These are phyloP conservation scores for Bipolaris gigantea DNA, from an alignment of 2,329 filamentous ascomycete species.

Conservation along the genomic window DNA sequence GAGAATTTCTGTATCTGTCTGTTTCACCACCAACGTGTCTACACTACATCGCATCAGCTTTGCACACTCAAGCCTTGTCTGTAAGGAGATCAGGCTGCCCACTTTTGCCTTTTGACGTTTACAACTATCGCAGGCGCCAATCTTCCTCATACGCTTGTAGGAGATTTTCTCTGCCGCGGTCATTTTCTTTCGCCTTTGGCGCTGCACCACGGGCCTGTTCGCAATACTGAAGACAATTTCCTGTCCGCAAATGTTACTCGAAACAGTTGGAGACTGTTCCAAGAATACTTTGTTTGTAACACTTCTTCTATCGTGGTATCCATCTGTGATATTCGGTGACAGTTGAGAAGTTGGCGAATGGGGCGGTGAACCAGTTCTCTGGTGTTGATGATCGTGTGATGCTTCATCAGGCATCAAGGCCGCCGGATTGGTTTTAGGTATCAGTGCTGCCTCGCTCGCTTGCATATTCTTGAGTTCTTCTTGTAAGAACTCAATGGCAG, in stretches of 20 bases:
- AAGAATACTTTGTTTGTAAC: background rate
- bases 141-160: constrained; percentile 31
- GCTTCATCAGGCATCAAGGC: background rate
- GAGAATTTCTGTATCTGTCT: background rate
- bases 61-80: background rate
- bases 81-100: background rate
- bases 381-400: background rate
- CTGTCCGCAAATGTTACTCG: constrained; percentile 10
- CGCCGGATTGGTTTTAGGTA: background rate
- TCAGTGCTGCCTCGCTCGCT: background rate
- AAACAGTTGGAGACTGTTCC: constrained; percentile 5
- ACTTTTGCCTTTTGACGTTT: constrained; percentile 34
- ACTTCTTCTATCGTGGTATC: background rate
- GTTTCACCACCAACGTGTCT: background rate
- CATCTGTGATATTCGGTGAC: background rate
- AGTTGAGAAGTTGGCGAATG: background rate
- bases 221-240: constrained; percentile 31
- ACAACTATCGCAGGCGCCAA: constrained; percentile 34
- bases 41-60: constrained; percentile 1
- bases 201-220: constrained; percentile 23
- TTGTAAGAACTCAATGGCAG: constrained; percentile 32
- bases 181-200: constrained; percentile 35
- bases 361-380: background rate
- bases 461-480: constrained; percentile 27
- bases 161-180: constrained; percentile 24